These are phyloP conservation scores for Jaltomata sinuosa DNA, from an alignment of 257 asterid species.

Conservation along the genomic window DNA sequence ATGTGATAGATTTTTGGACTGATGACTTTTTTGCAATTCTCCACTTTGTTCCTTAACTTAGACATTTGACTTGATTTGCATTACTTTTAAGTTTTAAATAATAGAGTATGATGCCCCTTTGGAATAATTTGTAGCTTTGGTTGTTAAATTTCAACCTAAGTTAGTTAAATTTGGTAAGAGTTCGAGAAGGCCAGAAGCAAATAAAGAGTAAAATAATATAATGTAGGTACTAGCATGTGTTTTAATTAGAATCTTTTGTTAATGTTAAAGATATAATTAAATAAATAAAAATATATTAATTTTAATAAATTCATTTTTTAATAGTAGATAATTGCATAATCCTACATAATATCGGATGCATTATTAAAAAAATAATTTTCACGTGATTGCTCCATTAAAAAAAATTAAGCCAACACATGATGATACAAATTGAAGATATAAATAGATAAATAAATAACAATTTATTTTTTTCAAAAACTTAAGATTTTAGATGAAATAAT, in stretches of 20 bases:
- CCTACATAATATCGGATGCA: not conserved
- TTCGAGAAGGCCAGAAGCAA: not conserved
- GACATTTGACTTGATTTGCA: not conserved
- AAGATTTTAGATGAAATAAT: not conserved
- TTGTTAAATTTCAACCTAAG: not conserved
- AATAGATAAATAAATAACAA: not conserved
- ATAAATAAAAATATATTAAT: too few species aligned
- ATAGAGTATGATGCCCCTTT: not conserved
- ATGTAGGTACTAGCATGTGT: not conserved
- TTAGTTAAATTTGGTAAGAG: not conserved
- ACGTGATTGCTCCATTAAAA: too few species aligned
- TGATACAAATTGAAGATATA: not conserved
- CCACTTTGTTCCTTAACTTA: not conserved
- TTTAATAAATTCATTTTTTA: too few species aligned
- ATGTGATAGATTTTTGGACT: not conserved
- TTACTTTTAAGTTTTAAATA: not conserved
- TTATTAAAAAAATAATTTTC: too few species aligned
- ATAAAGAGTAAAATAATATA: not conserved
- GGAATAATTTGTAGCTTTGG: not conserved
- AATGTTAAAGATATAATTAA: not conserved
- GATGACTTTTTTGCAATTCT: not conserved
- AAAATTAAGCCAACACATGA: not conserved
- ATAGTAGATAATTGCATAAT: not conserved
- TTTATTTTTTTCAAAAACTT: not conserved
- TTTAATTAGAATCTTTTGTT: not conserved